Base-by-base conservation (phyloP, 2,329 filamentous ascomycete species). In the Aspergillus jensenii region DNA sequence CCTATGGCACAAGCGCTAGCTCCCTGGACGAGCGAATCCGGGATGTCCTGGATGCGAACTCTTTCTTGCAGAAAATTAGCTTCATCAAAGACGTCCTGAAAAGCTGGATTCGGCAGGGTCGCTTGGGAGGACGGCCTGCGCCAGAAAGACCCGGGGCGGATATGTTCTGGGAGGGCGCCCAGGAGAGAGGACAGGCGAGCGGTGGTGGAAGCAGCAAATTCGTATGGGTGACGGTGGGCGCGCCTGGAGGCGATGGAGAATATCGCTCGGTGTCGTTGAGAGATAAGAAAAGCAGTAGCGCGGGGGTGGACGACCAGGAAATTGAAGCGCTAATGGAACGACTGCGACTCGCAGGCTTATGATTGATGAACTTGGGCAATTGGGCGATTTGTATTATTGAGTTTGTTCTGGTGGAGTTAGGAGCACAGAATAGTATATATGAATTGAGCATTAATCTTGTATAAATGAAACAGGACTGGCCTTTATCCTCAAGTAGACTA, bases 161-260 rank as follows among this genome's bases (percentile, higher is more conserved):
- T 49, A 70, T 75, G 51, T 76, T 70, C 64, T 81, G 71, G 74
- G 71, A 72, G 65, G 79, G 76, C 41, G 69, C 67, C 39, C 77
- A 74, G 65, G 77, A 72, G 66, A 77, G 66, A 39, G 72, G 64
- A 47, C 74, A 68, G 50, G 64, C 64, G 59, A 50, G 39, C 21
- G 74, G 76, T 56, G 80, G 69, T 17, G 81, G 83, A 27, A 72
- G 69, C 72, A 79, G 69, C 4, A 82, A 82, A 65, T 78, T 81
- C 45, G 79, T 78, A 55, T 84, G 82, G 79, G 79, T 80, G 23
- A 80, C 78, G 0, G 78, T 81, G 15, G 79, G 79, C 7, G 76
- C 78, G 19, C 76, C 74, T 21, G 78, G 78, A 54, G 79, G 78
- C 23, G 79, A 81, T 68, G 74, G 71, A 2, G 71, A 76, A 25